Base-by-base conservation (phyloP, 1,284 basidiomycete genomes). In the Fomitopsis pinicola region DNA sequence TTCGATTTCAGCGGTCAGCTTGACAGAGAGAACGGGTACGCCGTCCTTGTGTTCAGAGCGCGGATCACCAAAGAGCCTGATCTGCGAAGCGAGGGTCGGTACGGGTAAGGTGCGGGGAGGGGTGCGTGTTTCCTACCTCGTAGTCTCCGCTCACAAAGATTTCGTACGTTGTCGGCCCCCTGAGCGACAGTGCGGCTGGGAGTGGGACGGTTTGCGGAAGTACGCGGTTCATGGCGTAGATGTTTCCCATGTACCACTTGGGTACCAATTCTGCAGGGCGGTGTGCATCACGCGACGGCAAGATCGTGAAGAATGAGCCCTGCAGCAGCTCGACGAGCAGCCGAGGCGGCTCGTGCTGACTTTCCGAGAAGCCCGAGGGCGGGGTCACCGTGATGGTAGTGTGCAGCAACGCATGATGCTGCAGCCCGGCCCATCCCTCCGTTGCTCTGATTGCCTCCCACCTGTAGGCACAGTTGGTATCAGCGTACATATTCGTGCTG, bases 391-490 rank as follows among this genome's bases (percentile, higher is more conserved):
- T 86, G 10, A 94, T 64, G 1, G 79, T 82, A 1, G 86, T 82
- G 42, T 80, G 82, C n/a, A 93, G 76, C 19, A 92, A 73, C 19
- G 82, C 80, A 67, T 91, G 83, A 67, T 92, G 88, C 69, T 94
- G 91, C 30, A 93, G 72, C 15, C 82, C 87, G 19, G 90, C 87
- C 91, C 91, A 93, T n/a, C 91, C 92, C 73, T 92, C 87, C 1
- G 85, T 86, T 42, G 80, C 76, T 19, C 89, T 84, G 54, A 94
- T 77, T 55, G 77, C 75, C 35, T 79, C 70, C 91, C 91, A 94
- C 58, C 90, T 86, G 54, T 28, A n/a, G 4, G 14, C n/a, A 30
- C 26, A 8, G 22, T 40, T 44, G 53, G 63, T 30, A 10, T 22
- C 22, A 53, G 19, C 15, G 6, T 46, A 8, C 55, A 28, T 50